Percentiles rank a stretch among this genome's conserved stretches.
Conservation (phyloP, 345 rosid genomes). For the Eucalyptus globulus region DNA sequence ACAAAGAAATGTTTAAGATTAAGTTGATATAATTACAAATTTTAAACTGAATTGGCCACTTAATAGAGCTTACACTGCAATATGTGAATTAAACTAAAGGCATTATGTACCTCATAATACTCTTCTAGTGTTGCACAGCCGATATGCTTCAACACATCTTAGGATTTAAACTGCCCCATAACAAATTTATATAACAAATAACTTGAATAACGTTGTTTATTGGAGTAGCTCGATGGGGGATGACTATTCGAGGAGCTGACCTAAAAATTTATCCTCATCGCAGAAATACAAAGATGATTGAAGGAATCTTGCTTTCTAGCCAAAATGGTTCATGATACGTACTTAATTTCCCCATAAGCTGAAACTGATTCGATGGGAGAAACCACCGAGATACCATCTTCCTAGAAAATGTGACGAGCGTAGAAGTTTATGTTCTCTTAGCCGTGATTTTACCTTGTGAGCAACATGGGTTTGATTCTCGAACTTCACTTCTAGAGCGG, state of each 20-base stretch:
- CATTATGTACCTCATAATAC: neutral
- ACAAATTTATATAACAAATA: neutral
- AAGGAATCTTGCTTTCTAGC: neutral
- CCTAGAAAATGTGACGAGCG: neutral
- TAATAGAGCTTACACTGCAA: neutral
- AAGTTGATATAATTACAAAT: neutral
- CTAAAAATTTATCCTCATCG: neutral
- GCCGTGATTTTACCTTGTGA: neutral
- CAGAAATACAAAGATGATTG: neutral
- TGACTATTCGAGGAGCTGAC: neutral
- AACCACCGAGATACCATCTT: neutral
- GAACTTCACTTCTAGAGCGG: neutral
- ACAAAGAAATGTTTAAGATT: accelerated
- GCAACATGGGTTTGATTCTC: neutral
- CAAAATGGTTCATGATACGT: neutral
- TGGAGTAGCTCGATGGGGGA: neutral
- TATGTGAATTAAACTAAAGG: neutral
- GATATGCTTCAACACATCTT: neutral
- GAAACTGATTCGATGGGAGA: neutral
- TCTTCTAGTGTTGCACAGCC: neutral
- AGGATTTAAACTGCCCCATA: neutral
- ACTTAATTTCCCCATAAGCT: neutral
- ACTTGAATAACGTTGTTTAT: neutral
- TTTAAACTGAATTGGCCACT: neutral
- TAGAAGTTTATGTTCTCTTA: neutral